These are phyloP conservation scores for Aspergillus hiratsukae DNA, from an alignment of 2,329 filamentous ascomycete genomes.

Conservation along the genomic window DNA sequence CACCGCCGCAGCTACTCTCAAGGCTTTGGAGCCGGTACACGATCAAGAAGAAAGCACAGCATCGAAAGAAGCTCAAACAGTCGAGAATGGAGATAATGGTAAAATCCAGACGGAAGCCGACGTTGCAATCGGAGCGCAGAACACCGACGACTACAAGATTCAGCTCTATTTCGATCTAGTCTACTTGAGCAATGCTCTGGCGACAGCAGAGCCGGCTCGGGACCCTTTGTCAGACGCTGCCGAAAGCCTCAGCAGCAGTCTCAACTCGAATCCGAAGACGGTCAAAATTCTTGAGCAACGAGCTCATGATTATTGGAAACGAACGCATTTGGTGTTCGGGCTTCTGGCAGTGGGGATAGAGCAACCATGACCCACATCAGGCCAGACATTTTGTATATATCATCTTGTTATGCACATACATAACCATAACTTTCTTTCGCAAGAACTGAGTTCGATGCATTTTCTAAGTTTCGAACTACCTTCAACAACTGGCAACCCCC, in stretches of 20 bases:
- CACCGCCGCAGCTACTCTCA: slow-evolving; percentile 17
- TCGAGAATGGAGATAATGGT: slow-evolving; percentile 4
- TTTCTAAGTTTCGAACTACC: not conserved
- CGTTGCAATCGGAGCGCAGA: slow-evolving; percentile 5
- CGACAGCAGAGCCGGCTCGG: slow-evolving; percentile 6
- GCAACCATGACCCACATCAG: slow-evolving; percentile 1
- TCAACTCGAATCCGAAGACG: slow-evolving; percentile 48
- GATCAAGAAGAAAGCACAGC: not conserved
- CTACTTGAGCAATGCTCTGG: slow-evolving; percentile 29
- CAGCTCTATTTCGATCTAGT: slow-evolving; percentile 37
- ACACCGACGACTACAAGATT: slow-evolving; percentile 28
- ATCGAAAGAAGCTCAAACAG: slow-evolving; percentile 1
- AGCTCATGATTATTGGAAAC: slow-evolving; percentile 75
- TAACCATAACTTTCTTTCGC: not conserved
- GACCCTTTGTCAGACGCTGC: slow-evolving; percentile 44
- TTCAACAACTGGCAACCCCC: not conserved
- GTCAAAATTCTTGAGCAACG: slow-evolving; percentile 56
- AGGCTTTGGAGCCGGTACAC: slow-evolving; percentile 14
- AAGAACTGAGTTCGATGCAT: not conserved
- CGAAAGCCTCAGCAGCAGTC: slow-evolving; percentile 40
- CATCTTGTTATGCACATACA: not conserved
- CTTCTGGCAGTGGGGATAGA: slow-evolving; percentile 50
- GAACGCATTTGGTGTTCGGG: slow-evolving; percentile 76
- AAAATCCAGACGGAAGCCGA: not conserved
- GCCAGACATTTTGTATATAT: not conserved